These are phyloP conservation scores for Neocucurbitaria cava DNA, from an alignment of 2,329 filamentous ascomycete genomes.

Conservation along the genomic window DNA sequence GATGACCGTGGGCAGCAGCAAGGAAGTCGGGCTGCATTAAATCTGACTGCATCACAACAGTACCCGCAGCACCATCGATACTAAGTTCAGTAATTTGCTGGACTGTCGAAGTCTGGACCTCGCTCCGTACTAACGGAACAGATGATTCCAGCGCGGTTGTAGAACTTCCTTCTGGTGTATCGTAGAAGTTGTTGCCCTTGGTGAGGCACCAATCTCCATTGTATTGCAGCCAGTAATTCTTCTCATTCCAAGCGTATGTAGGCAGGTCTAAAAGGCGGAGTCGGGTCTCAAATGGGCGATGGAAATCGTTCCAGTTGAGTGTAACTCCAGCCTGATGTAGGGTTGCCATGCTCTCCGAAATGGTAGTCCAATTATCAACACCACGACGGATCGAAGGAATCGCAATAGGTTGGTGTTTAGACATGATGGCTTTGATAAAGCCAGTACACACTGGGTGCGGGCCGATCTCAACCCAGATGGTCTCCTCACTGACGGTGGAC, in stretches of 20 bases:
- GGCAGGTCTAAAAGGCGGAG: conserved; percentile 63
- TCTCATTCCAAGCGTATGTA: conserved; percentile 43
- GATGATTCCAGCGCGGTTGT: neutral
- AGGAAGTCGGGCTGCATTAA: conserved; percentile 12
- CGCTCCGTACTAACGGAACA: neutral
- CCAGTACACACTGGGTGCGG: conserved; percentile 56
- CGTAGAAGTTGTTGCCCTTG: neutral
- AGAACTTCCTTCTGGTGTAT: neutral
- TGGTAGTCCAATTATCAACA: conserved; percentile 25
- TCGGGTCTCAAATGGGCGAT: conserved; percentile 57
- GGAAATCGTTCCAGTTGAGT: conserved; percentile 69
- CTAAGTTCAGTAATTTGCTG: conserved; percentile 4
- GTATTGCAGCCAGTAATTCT: conserved; percentile 49
- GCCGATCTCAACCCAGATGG: conserved; percentile 55
- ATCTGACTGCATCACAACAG: conserved; percentile 15
- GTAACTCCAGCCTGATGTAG: conserved; percentile 54
- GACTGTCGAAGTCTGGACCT: conserved; percentile 8
- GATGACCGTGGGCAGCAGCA: conserved; percentile 22
- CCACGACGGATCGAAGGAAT: conserved; percentile 9
- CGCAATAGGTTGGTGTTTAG: neutral
- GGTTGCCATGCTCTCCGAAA: neutral
- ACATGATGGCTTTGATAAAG: conserved; percentile 37
- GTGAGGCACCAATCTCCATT: conserved; percentile 36
- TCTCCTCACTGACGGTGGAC: conserved; percentile 43
- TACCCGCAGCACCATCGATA: neutral